Evolutionary conservation across 176 grass and related monocot species (phyloP).

Genomic region (Oryza officinalis): DNA sequence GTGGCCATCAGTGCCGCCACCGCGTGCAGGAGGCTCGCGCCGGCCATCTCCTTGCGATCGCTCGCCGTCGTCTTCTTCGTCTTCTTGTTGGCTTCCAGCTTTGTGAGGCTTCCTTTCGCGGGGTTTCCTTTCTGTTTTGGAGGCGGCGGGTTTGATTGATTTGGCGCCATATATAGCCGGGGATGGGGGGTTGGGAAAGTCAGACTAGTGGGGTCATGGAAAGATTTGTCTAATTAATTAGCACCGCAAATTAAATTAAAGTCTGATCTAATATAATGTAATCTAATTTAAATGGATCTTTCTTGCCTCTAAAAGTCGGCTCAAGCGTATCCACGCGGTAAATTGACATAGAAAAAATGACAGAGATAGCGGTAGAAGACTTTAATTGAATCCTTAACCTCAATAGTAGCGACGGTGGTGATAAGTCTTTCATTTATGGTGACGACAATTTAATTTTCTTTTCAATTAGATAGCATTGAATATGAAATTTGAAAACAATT

Average conservation of each 20-base stretch:
- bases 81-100: neutral
- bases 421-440: too few species aligned
- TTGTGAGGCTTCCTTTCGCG: neutral
- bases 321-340: neutral
- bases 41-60: slow-evolving; percentile 35
- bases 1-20: slow-evolving; percentile 53
- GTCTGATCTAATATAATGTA: neutral
- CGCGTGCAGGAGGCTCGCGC: slow-evolving; percentile 45
- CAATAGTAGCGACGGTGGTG: too few species aligned
- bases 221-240: neutral
- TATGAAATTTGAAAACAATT: neutral
- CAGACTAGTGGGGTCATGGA: neutral
- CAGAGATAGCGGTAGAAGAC: too few species aligned
- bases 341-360: neutral
- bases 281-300: neutral
- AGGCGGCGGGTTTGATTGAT: neutral
- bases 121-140: slow-evolving; percentile 4
- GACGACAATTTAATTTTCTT: too few species aligned
- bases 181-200: neutral
- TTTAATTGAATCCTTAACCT: too few species aligned
- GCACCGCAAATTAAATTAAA: neutral
- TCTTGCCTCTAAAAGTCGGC: neutral
- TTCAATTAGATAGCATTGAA: too few species aligned
- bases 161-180: slow-evolving; percentile 19
- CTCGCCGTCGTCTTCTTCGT: neutral